These are phyloP conservation scores for Boletus speciosus DNA, from an alignment of 768 basidiomycete genomes.

Conservation along the genomic window DNA sequence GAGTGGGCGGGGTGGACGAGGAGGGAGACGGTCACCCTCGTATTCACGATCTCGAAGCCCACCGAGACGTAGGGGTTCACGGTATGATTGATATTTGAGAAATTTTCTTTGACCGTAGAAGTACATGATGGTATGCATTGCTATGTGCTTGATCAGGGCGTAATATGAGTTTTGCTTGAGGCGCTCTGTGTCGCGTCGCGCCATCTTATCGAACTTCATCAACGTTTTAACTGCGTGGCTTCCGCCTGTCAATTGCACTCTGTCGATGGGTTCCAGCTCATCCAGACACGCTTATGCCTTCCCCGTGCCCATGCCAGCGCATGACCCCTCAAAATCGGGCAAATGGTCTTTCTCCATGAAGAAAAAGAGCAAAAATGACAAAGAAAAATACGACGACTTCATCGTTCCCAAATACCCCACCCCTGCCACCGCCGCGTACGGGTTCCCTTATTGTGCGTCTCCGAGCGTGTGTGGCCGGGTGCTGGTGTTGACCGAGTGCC, in stretches of 20 bases:
- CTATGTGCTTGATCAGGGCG: neutral
- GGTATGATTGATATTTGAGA: constrained; percentile 28
- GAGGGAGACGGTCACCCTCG: constrained; percentile 37
- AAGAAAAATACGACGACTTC: constrained; percentile 19
- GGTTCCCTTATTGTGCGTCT: constrained; percentile 26
- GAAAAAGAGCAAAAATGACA: constrained; percentile 19
- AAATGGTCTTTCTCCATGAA: constrained; percentile 19
- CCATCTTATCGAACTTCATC: constrained; percentile 2
- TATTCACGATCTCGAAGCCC: constrained; percentile 41
- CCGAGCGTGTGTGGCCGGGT: neutral
- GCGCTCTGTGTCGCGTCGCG: no score
- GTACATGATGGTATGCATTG: neutral
- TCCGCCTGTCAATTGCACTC: neutral
- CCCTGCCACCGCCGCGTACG: constrained; percentile 8
- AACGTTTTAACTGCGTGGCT: neutral
- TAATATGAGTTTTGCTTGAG: no score
- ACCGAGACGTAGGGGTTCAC: constrained; percentile 33
- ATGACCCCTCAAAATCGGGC: constrained; percentile 4
- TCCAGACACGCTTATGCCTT: constrained; percentile 15
- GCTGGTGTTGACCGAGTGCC: constrained; percentile 8
- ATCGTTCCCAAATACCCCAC: constrained; percentile 13
- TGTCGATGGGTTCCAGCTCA: constrained; percentile 23
- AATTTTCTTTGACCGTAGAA: neutral
- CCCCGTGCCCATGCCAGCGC: constrained; percentile 18
- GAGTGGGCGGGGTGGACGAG: constrained; percentile 43